Evolutionary conservation across 331 rosid species (phyloP).

Genomic region (Arachis monticola): DNA sequence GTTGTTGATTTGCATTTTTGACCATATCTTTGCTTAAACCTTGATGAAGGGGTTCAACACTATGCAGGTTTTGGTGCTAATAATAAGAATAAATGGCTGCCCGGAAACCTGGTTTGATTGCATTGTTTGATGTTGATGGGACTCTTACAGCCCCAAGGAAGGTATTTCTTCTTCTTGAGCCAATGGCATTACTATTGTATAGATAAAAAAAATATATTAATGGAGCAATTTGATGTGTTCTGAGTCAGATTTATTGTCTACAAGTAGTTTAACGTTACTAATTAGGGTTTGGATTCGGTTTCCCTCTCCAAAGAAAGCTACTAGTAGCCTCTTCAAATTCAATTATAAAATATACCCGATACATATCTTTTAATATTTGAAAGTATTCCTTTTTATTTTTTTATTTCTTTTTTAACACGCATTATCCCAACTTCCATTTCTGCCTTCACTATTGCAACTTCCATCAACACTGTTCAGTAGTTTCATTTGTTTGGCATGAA

Average conservation of each 20-base stretch:
- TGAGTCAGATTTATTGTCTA: slow-evolving; percentile 24
- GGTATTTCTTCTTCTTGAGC: slow-evolving; percentile 52
- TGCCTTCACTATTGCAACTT: no score
- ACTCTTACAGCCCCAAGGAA: slow-evolving; percentile 95
- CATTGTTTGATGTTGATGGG: slow-evolving; percentile 97
- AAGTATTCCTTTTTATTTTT: no score
- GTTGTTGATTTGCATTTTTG: neutral
- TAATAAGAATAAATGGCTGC: slow-evolving; percentile 57
- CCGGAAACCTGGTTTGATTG: slow-evolving; percentile 74
- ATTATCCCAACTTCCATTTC: no score
- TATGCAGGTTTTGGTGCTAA: slow-evolving; percentile 48
- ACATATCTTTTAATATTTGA: no score
- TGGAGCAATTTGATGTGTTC: slow-evolving; percentile 18
- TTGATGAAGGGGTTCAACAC: slow-evolving; percentile 35
- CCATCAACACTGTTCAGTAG: no score
- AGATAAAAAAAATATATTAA: slow-evolving; percentile 10
- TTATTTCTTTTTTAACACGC: no score
- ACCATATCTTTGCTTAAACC: slow-evolving; percentile 9
- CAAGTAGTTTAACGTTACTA: neutral
- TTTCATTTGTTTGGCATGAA: no score
- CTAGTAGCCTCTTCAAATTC: no score
- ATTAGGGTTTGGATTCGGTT: neutral
- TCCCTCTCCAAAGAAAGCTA: no score
- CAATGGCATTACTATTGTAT: slow-evolving; percentile 12
- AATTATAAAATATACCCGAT: no score